Percentiles rank a stretch among this genome's conserved stretches.
Evolutionary conservation across 2,329 filamentous ascomycete genomes (phyloP).

Genomic region (Alternaria tenuissima): DNA sequence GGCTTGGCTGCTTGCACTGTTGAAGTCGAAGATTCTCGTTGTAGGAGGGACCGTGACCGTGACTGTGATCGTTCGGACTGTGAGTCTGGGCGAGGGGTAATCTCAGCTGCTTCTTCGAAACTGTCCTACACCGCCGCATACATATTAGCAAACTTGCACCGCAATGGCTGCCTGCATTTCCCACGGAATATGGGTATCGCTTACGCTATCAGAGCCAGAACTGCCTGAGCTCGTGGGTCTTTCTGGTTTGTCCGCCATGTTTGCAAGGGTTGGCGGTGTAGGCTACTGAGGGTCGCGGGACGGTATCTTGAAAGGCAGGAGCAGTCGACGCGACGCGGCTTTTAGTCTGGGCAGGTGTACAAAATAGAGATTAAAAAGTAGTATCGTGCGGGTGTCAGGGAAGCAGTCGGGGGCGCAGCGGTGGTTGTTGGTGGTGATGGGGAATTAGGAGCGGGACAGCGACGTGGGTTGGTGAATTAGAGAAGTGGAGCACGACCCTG

Average conservation of each 20-base stretch:
- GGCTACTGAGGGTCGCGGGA: constrained; percentile 16
- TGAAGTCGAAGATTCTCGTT: constrained; percentile 44
- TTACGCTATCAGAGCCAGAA: constrained; percentile 43
- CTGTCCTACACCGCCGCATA: constrained; percentile 64
- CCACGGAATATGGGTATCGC: constrained; percentile 5
- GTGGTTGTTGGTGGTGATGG: constrained; percentile 10
- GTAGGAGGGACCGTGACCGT: constrained; percentile 64
- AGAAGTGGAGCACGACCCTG: constrained; percentile 20
- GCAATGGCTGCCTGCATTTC: background rate
- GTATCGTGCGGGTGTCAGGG: constrained; percentile 3
- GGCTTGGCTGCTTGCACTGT: constrained; percentile 35
- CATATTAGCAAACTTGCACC: constrained; percentile 21
- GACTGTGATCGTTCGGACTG: constrained; percentile 48
- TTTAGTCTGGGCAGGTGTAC: constrained; percentile 1
- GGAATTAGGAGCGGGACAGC: constrained; percentile 20
- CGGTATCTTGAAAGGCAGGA: constrained; percentile 22
- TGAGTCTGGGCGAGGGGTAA: constrained; percentile 52
- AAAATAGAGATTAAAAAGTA: constrained; percentile 17
- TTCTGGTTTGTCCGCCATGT: constrained; percentile 33
- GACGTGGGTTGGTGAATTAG: constrained; percentile 23
- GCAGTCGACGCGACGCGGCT: constrained; percentile 23
- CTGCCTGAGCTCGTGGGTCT: constrained; percentile 44
- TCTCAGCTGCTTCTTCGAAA: constrained; percentile 83
- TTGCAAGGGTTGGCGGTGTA: constrained; percentile 22
- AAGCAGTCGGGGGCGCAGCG: constrained; percentile 1